Evolutionary conservation across 345 rosid genomes (phyloP), one percentile per base, ranked within the genome.

Genomic region (Diplotaxis tenuifolia): DNA sequence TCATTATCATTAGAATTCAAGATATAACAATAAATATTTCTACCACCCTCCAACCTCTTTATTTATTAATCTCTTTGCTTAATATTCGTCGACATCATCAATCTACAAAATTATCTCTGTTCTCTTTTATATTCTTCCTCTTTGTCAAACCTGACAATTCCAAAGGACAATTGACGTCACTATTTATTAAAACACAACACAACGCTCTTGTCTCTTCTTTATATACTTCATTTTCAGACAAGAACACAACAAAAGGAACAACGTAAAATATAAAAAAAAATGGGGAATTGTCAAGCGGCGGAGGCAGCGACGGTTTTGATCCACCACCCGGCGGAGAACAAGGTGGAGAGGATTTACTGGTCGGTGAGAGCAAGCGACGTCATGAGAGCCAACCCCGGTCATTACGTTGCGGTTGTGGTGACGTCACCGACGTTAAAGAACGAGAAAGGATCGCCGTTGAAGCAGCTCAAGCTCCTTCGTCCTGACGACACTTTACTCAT

Each of bases 201-300:
- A 45, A 21, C 32, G 40, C 9, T 16, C 11, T 53, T 40, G 6
- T 11, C 12, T 28, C 55, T 54, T 45, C 34, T 6, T 64, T 58
- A 28, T 76, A 65, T 45, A 65, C 50, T 36, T 56, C 54, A 6
- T 0, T 32, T 67, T 47, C 74, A 67, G 70, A 61, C 54, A 74
- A 15, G 62, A 78, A 73, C 55, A 6, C 19, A 73, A 62, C 74
- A 61, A 47, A 18, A 47, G 21, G 16, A 6, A 47, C 16, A 16
- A 22, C 6, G 7, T 9, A 20, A 23, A 27, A 32, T n/a, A 21
- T 5, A 47, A 15, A 20, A 7, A 15, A 10, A 47, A 47, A 82
- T 90, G 98, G 98, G 98, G 45, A 93, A 93, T 64, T 93, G 98
- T 78, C 98, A 93, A 78, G 92, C 96, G 60, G 93, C 88, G 6